Evolutionary conservation across 2,329 filamentous ascomycete genomes (phyloP), one percentile per base, ranked within the genome.

Genomic region (Fusarium palustre): DNA sequence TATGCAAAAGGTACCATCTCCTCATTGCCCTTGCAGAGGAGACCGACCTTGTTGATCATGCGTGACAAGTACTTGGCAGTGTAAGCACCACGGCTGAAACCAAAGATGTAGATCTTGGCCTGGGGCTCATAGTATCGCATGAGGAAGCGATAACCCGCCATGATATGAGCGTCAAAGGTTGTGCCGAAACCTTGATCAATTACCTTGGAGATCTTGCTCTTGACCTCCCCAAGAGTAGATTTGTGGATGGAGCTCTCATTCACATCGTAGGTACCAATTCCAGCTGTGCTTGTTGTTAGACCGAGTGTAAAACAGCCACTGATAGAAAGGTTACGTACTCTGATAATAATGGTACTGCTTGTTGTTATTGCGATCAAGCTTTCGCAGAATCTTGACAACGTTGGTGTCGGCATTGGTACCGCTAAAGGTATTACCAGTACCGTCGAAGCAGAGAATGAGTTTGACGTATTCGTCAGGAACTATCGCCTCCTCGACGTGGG

Each of bases 71-170:
- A 85, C 24, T 81, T 81, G 9, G 85, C 85, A 2, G 83, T 85
- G 64, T 82, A 86, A 7, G 85, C 84, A 11, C 85, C 85, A 9
- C 84, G 82, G 8, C 81, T 83, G 68, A 87, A 87, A 3, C 85
- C 85, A 42, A 87, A 86, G 70, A 87, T 82, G 68, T 86, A 87
- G 34, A 87, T 85, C 47, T 81, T 81, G 60, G 84, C 84, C 3
- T 43, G 5, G 9, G 75, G 74, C 10, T 79, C 75, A 54, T 87
- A 87, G 68, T 84, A 85, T 11, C 83, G 79, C 85, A 87, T 87
- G 11, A 87, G 61, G 55, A 87, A 87, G 3, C 81, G 77, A 63
- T 87, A 87, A 0, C 84, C 85, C 0, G 80, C 82, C 58, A 84
- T 81, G 4, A 87, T 82, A 49, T 87, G 85, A 0, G 80, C 78